A percentile compares a stretch with the other conserved stretches of the same genome.
Conservation (phyloP, 257 asterid species). For the Eustoma russellianum region DNA sequence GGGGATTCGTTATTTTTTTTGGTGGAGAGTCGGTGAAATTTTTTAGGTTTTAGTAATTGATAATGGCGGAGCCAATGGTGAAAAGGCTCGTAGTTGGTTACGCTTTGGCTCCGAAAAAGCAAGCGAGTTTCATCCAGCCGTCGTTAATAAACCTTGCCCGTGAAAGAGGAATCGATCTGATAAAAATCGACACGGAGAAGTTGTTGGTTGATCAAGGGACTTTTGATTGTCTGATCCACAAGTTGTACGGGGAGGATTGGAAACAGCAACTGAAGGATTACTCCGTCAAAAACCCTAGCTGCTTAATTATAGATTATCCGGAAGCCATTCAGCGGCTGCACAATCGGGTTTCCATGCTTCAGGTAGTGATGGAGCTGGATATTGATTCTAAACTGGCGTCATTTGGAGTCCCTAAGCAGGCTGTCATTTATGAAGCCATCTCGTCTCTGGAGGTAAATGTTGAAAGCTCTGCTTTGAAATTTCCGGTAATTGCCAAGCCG, state of each 20-base stretch:
- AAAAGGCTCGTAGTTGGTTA: conserved; percentile 53
- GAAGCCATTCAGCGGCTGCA: conserved; percentile 58
- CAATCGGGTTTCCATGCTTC: conserved; percentile 65
- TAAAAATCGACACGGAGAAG: conserved; percentile 46
- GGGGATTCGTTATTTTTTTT: background rate
- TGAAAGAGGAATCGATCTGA: conserved; percentile 55
- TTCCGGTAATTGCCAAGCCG: conserved; percentile 69
- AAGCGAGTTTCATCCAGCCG: conserved; percentile 51
- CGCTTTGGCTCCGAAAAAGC: conserved; percentile 73
- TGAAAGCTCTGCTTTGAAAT: conserved; percentile 38
- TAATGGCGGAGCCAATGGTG: conserved; percentile 35
- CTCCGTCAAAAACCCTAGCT: conserved; percentile 33
- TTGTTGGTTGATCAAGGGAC: conserved; percentile 58
- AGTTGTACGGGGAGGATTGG: conserved; percentile 59
- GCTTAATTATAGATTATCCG: conserved; percentile 46
- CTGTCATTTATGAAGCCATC: conserved; percentile 34
- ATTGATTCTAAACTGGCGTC: conserved; percentile 26
- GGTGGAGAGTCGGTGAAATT: too few species aligned
- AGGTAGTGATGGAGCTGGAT: conserved; percentile 40
- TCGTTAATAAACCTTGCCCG: conserved; percentile 46
- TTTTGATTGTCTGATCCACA: conserved; percentile 62
- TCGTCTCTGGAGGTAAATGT: conserved; percentile 29
- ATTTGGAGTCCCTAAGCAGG: conserved; percentile 59
- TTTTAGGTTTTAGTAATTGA: background rate
- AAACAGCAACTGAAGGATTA: conserved; percentile 41